These are phyloP conservation scores for Lipomyces sp. DNA, from an alignment of 805 yeast species.

Conservation along the genomic window DNA sequence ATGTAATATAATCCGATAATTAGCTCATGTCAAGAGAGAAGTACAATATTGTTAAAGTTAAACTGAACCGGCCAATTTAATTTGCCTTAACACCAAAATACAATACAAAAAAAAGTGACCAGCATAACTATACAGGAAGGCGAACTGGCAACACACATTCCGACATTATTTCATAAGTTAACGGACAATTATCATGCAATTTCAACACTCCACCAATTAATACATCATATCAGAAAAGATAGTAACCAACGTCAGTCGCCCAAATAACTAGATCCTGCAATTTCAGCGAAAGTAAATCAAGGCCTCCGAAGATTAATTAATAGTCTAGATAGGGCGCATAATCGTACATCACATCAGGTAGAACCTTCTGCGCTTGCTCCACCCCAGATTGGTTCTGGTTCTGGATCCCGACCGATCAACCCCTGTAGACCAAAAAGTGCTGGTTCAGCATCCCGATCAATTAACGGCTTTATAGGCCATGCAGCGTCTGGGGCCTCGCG, in stretches of 20 bases:
- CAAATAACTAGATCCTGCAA: background rate
- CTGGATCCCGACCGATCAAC: constrained; percentile 14
- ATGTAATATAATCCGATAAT: too few relatives aligned
- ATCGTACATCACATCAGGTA: background rate
- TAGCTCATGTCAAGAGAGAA: too few relatives aligned
- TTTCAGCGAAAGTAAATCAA: background rate
- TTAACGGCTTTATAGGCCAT: constrained; percentile 3
- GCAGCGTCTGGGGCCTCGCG: constrained; percentile 17
- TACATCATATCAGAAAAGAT: background rate
- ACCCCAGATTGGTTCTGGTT: constrained; percentile 13
- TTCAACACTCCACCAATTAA: background rate
- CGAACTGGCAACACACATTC: too few relatives aligned
- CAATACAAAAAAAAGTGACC: background rate
- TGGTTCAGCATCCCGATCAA: constrained; percentile 18
- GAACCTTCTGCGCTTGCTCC: constrained; percentile 25
- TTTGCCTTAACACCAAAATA: background rate
- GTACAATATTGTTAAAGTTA: background rate
- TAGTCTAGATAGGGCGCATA: background rate
- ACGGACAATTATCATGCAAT: too few relatives aligned
- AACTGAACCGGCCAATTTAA: constrained; percentile 2
- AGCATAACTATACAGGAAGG: background rate
- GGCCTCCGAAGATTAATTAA: background rate
- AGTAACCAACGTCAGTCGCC: background rate
- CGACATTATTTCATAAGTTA: too few relatives aligned
- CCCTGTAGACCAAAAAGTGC: too few relatives aligned